A percentile compares a stretch with the other conserved stretches of the same genome.
phyloP scores from a whole-genome alignment of 306 rosid genomes.

The Datisca glomerata region DNA sequence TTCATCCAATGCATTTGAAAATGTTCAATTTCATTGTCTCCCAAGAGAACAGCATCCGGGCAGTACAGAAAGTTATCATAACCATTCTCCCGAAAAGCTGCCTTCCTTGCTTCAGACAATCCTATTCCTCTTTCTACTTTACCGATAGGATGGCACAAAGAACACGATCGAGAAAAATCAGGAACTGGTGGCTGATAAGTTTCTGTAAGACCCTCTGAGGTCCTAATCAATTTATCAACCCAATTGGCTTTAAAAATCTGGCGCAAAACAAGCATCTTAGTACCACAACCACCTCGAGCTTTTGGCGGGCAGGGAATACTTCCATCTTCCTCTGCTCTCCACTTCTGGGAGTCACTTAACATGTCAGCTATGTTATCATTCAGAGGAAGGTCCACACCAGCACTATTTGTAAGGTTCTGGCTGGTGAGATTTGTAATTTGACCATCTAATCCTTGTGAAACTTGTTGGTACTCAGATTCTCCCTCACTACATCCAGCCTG shows the following conservation, averaged over 20 bases:
- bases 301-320: constrained; percentile 41
- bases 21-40: constrained; percentile 20
- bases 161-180: constrained; percentile 19
- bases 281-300: constrained; percentile 39
- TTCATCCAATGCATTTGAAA: constrained; percentile 31
- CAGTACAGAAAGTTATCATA: constrained; percentile 22
- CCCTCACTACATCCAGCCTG: constrained; percentile 21
- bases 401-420: not conserved
- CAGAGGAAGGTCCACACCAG: not conserved
- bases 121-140: not conserved
- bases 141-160: constrained; percentile 20
- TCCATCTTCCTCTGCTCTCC: constrained; percentile 29
- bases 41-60: constrained; percentile 19
- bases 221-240: constrained; percentile 16
- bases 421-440: constrained; percentile 5
- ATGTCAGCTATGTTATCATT: constrained; percentile 6
- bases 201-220: constrained; percentile 21
- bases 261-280: constrained; percentile 16
- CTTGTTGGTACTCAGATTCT: constrained; percentile 13
- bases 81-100: constrained; percentile 22
- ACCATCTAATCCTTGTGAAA: constrained; percentile 13
- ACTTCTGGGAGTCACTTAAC: constrained; percentile 8
- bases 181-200: constrained; percentile 11
- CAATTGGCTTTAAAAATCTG: constrained; percentile 23
- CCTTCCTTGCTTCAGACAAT: constrained; percentile 20